Conservation (phyloP, 2,329 filamentous ascomycete genomes). For the Stemphylium lycopersici region DNA sequence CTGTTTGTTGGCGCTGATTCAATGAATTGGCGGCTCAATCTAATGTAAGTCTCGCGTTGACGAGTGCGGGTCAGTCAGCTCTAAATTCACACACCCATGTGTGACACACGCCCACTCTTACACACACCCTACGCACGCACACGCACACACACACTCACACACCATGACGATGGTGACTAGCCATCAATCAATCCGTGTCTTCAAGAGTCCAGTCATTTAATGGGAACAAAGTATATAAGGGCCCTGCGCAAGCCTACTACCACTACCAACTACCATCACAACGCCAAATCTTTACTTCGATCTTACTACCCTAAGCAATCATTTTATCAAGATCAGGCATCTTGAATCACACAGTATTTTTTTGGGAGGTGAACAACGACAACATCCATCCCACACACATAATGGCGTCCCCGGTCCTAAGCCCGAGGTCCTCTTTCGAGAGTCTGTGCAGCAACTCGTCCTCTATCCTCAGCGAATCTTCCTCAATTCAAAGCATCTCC, state of each 20-base stretch:
- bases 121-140: neutral
- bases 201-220: slow-evolving; percentile 1
- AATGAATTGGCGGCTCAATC: slow-evolving; percentile 19
- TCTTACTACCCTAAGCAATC: too few species aligned
- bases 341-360: neutral
- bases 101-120: neutral
- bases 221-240: slow-evolving; percentile 10
- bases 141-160: slow-evolving; percentile 2
- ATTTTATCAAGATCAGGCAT: neutral
- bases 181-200: slow-evolving; percentile 5
- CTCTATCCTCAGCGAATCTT: slow-evolving; percentile 14
- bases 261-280: neutral
- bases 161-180: slow-evolving; percentile 5
- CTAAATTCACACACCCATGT: slow-evolving; percentile 22
- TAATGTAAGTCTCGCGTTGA: slow-evolving; percentile 20
- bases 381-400: slow-evolving; percentile 1
- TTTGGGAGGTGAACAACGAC: neutral
- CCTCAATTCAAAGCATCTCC: slow-evolving; percentile 22
- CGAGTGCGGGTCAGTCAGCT: slow-evolving; percentile 43
- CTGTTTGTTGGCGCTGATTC: slow-evolving; percentile 15
- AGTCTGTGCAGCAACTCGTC: slow-evolving; percentile 37
- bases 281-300: neutral
- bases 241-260: slow-evolving; percentile 8
- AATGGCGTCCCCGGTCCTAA: slow-evolving; percentile 37
- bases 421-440: slow-evolving; percentile 38